Evolutionary conservation across 1,284 basidiomycete genomes (phyloP).

Genomic region (Flammula alnicola): DNA sequence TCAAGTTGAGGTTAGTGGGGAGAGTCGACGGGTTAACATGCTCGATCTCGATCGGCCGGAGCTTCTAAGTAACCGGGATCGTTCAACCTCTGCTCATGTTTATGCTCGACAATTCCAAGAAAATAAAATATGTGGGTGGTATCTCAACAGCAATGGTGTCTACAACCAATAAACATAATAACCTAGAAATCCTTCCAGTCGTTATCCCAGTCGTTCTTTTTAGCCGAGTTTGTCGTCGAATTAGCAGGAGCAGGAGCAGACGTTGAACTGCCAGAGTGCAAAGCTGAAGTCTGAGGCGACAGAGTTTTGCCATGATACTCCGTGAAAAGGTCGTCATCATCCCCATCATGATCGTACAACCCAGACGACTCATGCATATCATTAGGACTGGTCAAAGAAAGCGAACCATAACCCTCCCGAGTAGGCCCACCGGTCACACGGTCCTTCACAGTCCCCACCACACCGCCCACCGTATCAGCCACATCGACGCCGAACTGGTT

Average conservation of each 20-base stretch:
- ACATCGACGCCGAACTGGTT: slow-evolving; percentile 80
- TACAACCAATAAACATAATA: slow-evolving; percentile 14
- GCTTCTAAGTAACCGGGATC: slow-evolving; percentile 17
- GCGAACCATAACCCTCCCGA: slow-evolving; percentile 58
- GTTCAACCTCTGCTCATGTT: too few species aligned
- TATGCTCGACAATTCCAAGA: too few species aligned
- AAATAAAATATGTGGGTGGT: slow-evolving; percentile 7
- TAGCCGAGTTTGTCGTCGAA: slow-evolving; percentile 33
- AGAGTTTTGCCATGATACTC: slow-evolving; percentile 45
- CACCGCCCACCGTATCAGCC: slow-evolving; percentile 66
- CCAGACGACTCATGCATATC: slow-evolving; percentile 57
- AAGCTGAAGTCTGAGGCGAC: slow-evolving; percentile 18
- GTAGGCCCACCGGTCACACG: slow-evolving; percentile 48
- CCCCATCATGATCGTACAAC: slow-evolving; percentile 54
- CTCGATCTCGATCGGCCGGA: slow-evolving; percentile 46
- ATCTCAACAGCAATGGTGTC: slow-evolving; percentile 15
- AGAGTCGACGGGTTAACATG: too few species aligned
- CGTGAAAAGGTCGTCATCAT: slow-evolving; percentile 60
- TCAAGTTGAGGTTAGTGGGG: too few species aligned
- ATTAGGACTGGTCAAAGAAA: slow-evolving; percentile 43
- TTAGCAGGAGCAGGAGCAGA: slow-evolving; percentile 16
- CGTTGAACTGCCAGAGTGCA: slow-evolving; percentile 10
- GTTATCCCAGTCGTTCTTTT: slow-evolving; percentile 68
- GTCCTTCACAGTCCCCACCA: slow-evolving; percentile 62
- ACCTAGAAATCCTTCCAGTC: slow-evolving; percentile 80